Conservation (phyloP, 768 basidiomycete genomes). For the Termitomyces sp. region DNA sequence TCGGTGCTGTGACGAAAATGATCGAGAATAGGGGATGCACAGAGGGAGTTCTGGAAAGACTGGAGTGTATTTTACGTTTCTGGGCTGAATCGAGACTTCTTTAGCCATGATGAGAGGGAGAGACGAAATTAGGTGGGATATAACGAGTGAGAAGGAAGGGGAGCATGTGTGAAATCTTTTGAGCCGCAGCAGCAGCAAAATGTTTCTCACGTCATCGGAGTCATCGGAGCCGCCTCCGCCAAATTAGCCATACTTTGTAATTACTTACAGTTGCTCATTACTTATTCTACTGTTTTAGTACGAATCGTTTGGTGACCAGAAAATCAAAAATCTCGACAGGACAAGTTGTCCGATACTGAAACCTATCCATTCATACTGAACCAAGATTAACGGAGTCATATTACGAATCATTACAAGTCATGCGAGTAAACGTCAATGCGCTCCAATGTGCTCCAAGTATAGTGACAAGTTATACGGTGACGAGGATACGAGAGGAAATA, state of each 20-base stretch:
- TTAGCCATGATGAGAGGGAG: background rate
- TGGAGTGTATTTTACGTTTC: background rate
- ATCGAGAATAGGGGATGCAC: conserved; percentile 4
- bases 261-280: too few species aligned
- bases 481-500: background rate
- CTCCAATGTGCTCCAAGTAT: background rate
- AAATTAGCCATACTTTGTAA: background rate
- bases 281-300: background rate
- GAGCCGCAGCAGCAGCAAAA: too few species aligned
- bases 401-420: background rate
- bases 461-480: background rate
- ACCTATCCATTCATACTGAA: background rate
- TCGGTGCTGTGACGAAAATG: conserved; percentile 9
- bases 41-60: background rate
- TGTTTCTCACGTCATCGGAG: background rate
- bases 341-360: too few species aligned
- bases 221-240: background rate
- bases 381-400: background rate
- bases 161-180: background rate
- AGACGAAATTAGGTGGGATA: background rate
- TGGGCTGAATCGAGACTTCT: conserved; percentile 1
- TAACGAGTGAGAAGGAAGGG: background rate
- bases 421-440: background rate
- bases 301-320: background rate
- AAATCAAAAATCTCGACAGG: background rate